Evolutionary conservation across 2,329 filamentous ascomycete genomes (phyloP), one percentile per base, ranked within the genome.

Genomic region (Chrysosporium queenslandicum): DNA sequence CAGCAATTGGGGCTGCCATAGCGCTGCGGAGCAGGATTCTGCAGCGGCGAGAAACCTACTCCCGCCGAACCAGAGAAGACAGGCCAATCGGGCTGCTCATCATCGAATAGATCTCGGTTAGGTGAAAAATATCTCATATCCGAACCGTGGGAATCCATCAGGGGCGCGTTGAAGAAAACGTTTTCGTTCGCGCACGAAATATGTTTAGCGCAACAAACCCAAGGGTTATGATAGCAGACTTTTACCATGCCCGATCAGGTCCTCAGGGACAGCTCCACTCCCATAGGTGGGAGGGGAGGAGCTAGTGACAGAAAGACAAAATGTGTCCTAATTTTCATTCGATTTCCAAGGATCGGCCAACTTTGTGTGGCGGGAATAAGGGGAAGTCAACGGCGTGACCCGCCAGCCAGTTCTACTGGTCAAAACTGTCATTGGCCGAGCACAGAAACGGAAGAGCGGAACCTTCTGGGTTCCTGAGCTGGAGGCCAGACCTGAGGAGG

Each of bases 311-410:
- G 34, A 51, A 23, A n/a, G n/a, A n/a, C n/a, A n/a, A n/a, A n/a
- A n/a, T n/a, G n/a, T n/a, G 3, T 8, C 20, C 12, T 27, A n/a
- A 3, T 39, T 48, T 18, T 20, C 45, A 23, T 16, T 43, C 8
- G 8, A 12, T 25, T 41, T 42, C 20, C 25, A 42, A 8, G 36
- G 16, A 42, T 32, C 16, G 11, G 12, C n/a, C 2, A n/a, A 18
- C 25, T 39, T 21, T 50, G 18, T 29, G 47, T 50, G 47, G 37
- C 37, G 47, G 37, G 45, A 46, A 8, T 16, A 36, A 23, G 45
- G n/a, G 23, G 11, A 37, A 25, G 4, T 37, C 20, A 16, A 37
- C 18, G 43, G 30, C 18, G 8, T 27, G 30, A 27, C 37, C 30
- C 45, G 27, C 12, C 2, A 27, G 16, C 14, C 12, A 4, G 3